phyloP scores from a whole-genome alignment of 345 rosid species.

The Corchorus capsularis region DNA sequence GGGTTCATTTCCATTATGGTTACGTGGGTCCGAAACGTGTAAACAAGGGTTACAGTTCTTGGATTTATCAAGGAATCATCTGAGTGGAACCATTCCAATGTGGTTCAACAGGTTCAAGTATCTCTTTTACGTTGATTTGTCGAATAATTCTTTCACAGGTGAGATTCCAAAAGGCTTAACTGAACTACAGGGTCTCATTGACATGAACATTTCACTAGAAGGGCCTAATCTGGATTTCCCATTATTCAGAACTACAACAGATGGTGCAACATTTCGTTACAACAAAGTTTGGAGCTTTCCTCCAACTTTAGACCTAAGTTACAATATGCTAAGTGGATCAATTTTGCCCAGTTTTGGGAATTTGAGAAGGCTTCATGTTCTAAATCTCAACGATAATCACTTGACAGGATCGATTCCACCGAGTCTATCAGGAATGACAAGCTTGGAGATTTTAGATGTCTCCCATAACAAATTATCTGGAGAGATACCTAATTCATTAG shows the following conservation, averaged over 20 bases:
- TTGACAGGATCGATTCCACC: constrained; percentile 18
- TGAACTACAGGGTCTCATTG: constrained; percentile 16
- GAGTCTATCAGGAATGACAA: constrained; percentile 17
- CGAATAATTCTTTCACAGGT: constrained; percentile 37
- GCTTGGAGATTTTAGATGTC: constrained; percentile 22
- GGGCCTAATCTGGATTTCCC: neutral
- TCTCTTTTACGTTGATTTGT: constrained; percentile 37
- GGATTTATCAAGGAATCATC: constrained; percentile 12
- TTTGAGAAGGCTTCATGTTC: constrained; percentile 20
- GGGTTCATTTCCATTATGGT: constrained; percentile 8
- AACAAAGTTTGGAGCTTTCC: constrained; percentile 24
- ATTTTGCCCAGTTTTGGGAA: constrained; percentile 21
- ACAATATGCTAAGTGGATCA: constrained; percentile 27
- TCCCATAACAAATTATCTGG: constrained; percentile 17
- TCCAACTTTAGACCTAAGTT: constrained; percentile 31
- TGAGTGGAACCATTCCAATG: neutral
- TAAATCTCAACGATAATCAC: constrained; percentile 13
- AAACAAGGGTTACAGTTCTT: constrained; percentile 21
- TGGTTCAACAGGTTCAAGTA: constrained; percentile 16
- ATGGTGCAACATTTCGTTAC: constrained; percentile 12
- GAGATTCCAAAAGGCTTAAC: constrained; percentile 33
- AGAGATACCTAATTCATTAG: constrained; percentile 22
- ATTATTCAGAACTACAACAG: neutral
- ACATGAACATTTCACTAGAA: neutral
- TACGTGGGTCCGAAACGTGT: neutral